Base-by-base conservation (phyloP, 768 basidiomycete genomes). In the Piloderma croceum region DNA sequence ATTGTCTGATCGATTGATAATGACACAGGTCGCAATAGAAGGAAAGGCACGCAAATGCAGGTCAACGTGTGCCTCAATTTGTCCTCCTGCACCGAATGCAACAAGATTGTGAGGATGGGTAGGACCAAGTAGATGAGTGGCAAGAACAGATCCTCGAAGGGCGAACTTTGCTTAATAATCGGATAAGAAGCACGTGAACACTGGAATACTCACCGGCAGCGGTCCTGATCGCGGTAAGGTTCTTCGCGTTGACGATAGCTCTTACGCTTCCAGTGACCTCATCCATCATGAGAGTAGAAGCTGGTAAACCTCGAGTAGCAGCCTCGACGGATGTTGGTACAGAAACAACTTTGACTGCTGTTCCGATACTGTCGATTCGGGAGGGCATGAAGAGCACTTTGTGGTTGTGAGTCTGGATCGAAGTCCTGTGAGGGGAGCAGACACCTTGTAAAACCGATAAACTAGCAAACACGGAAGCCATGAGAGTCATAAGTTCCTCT, bases 341-440 rank as follows among this genome's bases (percentile, higher is more conserved):
- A 21, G 79, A 83, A 3, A 89, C 90, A n/a, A 89, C 73, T 60
- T 96, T 93, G 44, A 89, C 68, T 3, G 83, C 64, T 1, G 83
- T 83, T 2, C 79, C 79, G 6, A 56, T 49, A 10, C 58, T 45
- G 6, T 33, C 56, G 7, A 83, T 66, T 19, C 82, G 74, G 6
- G 86, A 77, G 2, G 91, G 90, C 91, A 94, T 94, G 60, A 90
- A 85, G 3, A 96, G 66, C 0, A 74, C 67, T 1, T 71, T 81
- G 48, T 89, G 78, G 31, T 70, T 65, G 6, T 58, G 51, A 37
- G 72, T 77, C 0, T 66, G 63, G 9, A 91, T 56, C 0, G 68
- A 60, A 1, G 72, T 75, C 36, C 90, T 71, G 39, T 76, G 81
- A 3, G 90, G 90, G 49, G 17, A 45, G 42, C 24, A 39, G 43